These are phyloP conservation scores for Paecilomyces sp. DNA, from an alignment of 2,329 filamentous ascomycete genomes.

Conservation along the genomic window DNA sequence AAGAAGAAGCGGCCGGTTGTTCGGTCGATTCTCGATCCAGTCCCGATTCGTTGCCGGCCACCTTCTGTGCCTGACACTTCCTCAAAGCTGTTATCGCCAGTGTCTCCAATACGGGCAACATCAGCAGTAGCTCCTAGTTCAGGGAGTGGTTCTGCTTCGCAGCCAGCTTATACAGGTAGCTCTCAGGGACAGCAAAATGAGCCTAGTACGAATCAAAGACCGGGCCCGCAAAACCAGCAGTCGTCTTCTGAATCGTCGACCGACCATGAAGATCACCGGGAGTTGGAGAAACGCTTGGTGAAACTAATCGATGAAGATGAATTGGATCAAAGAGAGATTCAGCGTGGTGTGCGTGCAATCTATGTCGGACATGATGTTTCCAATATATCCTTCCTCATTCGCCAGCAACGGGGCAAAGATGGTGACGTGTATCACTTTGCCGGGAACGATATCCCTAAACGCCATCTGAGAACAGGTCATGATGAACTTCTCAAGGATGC, in stretches of 20 bases:
- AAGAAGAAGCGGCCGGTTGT: slow-evolving; percentile 42
- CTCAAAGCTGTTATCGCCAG: slow-evolving; percentile 4
- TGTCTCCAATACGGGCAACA: not conserved
- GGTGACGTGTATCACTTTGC: slow-evolving; percentile 39
- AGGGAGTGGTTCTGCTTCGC: not conserved
- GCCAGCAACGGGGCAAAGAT: slow-evolving; percentile 40
- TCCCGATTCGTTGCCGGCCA: slow-evolving; percentile 41
- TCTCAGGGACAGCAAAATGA: not conserved
- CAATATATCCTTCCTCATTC: slow-evolving; percentile 49
- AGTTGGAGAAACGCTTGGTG: slow-evolving; percentile 41
- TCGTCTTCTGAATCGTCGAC: slow-evolving; percentile 20
- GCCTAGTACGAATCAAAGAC: slow-evolving; percentile 11
- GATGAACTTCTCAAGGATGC: slow-evolving; percentile 43
- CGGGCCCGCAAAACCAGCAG: slow-evolving; percentile 16
- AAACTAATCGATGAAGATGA: slow-evolving; percentile 47
- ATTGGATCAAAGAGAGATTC: slow-evolving; percentile 40
- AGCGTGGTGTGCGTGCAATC: slow-evolving; percentile 42
- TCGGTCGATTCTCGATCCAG: slow-evolving; percentile 34
- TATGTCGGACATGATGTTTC: slow-evolving; percentile 52
- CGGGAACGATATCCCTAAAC: slow-evolving; percentile 37
- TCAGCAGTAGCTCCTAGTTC: slow-evolving; percentile 2
- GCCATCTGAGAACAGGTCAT: slow-evolving; percentile 35
- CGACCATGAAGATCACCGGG: slow-evolving; percentile 33
- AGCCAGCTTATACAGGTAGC: no score
- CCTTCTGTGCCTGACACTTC: slow-evolving; percentile 13